Base-by-base conservation (phyloP, 805 yeast species). In the baker's yeast (Saccharomyces cerevisiae) region DNA sequence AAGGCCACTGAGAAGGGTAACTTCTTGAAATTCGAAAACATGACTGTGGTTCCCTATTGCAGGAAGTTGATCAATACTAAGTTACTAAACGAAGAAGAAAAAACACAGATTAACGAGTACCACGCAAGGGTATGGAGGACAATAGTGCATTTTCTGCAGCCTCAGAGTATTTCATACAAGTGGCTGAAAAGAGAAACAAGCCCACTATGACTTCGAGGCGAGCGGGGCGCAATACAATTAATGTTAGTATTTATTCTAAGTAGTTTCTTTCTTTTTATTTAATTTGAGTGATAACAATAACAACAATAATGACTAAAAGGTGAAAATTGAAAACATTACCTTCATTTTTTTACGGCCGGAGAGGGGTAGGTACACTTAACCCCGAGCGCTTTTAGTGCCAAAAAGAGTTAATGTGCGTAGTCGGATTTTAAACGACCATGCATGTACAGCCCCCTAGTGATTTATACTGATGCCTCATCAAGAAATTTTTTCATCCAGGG, bases 1-100 rank as follows among this genome's bases (percentile, higher is more conserved):
- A 73, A 69, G 29, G 71, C 72, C 24, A 70, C 73, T 3, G 74
- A 57, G 54, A 87, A 81, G 50, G 76, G 74, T 59, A 70, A 73
- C 55, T 85, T 81, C 64, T 78, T 81, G 50, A 81, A 80, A 56
- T 90, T 94, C 67, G 96, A 88, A 57, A 89, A 96, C 59, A 73
- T 89, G 51, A 92, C 98, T 0, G 70, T 83, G 61, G 87, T 88
- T 22, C 99, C 99, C 21, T 86, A 87, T 70, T 89, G 96, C 68
- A 77, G 76, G 58, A 82, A 80, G 51, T 77, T 92, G 65, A 89
- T 91, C 55, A 88, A 90, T 65, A 67, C 61, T 6, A 59, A 62
- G 5, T 59, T 88, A 65, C 75, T 92, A 60, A 76, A 79, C 1
- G 56, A 58, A 0, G 84, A 80, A 17, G 97, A 92, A 70, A 77